These are phyloP conservation scores for Scheffersomyces coipomensis DNA, from an alignment of 805 yeast genomes.

Conservation along the genomic window DNA sequence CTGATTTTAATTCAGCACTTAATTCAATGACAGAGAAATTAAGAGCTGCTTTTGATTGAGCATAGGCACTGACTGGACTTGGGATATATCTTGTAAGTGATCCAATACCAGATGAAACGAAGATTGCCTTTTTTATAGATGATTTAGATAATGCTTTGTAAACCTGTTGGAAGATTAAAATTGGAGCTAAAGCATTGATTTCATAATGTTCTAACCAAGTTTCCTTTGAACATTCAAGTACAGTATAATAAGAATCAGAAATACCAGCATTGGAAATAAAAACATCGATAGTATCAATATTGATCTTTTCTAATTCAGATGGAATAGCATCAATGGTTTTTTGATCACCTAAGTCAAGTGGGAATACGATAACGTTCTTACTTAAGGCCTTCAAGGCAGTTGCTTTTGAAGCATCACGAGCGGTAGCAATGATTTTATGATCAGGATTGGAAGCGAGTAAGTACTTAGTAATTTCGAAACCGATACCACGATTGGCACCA, in stretches of 20 bases:
- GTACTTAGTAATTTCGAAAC: slow-evolving; percentile 27
- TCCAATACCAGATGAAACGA: not conserved
- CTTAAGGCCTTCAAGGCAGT: slow-evolving; percentile 12
- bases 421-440: slow-evolving; percentile 38
- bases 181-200: not conserved
- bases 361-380: slow-evolving; percentile 7
- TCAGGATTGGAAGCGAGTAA: slow-evolving; percentile 17
- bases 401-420: slow-evolving; percentile 29
- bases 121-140: not conserved
- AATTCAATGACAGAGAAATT: slow-evolving; percentile 26
- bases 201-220: not conserved
- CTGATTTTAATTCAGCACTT: slow-evolving; percentile 18
- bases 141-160: not conserved
- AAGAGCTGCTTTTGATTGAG: slow-evolving; percentile 37
- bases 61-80: slow-evolving; percentile 17
- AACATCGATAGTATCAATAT: slow-evolving; percentile 32
- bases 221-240: not conserved
- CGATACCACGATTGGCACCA: slow-evolving; percentile 47
- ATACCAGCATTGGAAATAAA: slow-evolving; percentile 34
- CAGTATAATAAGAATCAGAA: not conserved
- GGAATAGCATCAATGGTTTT: slow-evolving; percentile 11
- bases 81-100: not conserved
- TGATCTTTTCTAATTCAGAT: slow-evolving; percentile 7
- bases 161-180: not conserved
- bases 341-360: slow-evolving; percentile 16